phyloP scores from a whole-genome alignment of 257 asterid genomes.

The Solanum ahanhuiri region DNA sequence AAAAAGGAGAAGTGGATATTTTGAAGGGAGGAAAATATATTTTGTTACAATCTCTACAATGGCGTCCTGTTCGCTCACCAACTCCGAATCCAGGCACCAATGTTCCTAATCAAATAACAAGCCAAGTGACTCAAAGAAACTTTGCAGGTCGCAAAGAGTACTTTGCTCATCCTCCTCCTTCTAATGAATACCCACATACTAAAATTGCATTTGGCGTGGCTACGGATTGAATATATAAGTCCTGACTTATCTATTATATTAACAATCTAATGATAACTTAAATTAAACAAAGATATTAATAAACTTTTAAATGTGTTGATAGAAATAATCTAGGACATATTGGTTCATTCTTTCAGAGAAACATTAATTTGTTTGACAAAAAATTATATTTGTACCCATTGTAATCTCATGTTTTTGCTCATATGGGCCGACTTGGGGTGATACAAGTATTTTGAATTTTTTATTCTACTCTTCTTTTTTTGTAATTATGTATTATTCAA shows the following conservation, averaged over 20 bases:
- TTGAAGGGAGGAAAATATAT: not conserved
- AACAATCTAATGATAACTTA: not conserved
- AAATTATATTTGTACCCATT: not conserved
- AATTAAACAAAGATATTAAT: not conserved
- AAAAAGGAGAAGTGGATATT: not conserved
- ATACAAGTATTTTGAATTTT: too few species aligned
- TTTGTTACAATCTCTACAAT: not conserved
- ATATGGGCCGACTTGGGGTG: too few species aligned
- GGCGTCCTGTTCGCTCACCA: too few species aligned
- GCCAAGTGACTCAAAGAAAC: not conserved
- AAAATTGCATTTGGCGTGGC: slow-evolving; percentile 1
- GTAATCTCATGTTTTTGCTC: not conserved
- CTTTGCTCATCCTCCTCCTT: not conserved
- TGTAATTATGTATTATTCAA: too few species aligned
- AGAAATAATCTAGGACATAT: not conserved
- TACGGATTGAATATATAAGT: not conserved
- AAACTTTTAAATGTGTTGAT: not conserved
- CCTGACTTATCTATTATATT: not conserved
- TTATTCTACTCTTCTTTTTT: too few species aligned
- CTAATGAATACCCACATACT: not conserved
- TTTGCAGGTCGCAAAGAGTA: not conserved
- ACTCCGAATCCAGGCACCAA: not conserved
- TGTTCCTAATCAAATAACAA: not conserved
- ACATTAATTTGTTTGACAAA: not conserved
- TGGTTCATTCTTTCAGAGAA: not conserved